Percentiles rank a stretch among this genome's conserved stretches.
phyloP scores from a whole-genome alignment of 78 protist genomes.

The Polysphondylium violaceum region DNA sequence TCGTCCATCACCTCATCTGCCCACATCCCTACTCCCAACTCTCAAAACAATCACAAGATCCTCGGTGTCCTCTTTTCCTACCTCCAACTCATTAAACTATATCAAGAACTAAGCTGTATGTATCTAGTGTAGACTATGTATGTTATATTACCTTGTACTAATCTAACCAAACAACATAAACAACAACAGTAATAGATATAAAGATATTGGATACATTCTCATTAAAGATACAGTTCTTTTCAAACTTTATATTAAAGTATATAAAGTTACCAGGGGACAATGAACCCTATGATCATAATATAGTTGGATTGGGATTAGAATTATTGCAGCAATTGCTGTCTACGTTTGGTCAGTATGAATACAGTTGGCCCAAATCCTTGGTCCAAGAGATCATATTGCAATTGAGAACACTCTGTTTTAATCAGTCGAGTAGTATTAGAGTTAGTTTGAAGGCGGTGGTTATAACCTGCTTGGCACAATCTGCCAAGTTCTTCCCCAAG shows the following conservation, averaged over 20 bases:
- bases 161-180: background rate
- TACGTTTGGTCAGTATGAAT: slow-evolving; percentile 50
- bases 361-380: slow-evolving; percentile 59
- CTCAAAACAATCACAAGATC: background rate
- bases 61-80: slow-evolving; percentile 61
- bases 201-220: slow-evolving; percentile 42
- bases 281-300: slow-evolving; percentile 68
- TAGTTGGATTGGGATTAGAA: slow-evolving; percentile 73
- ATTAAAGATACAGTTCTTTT: slow-evolving; percentile 28
- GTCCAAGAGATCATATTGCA: slow-evolving; percentile 23
- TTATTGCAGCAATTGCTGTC: slow-evolving; percentile 49
- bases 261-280: slow-evolving; percentile 25
- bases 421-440: slow-evolving; percentile 1
- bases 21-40: background rate
- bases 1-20: slow-evolving; percentile 6
- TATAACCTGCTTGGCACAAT: slow-evolving; percentile 53
- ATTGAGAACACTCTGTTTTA: slow-evolving; percentile 11
- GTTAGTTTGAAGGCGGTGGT: slow-evolving; percentile 68
- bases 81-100: slow-evolving; percentile 51
- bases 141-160: background rate
- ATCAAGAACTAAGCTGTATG: slow-evolving; percentile 38
- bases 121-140: background rate
- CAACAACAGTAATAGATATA: background rate
- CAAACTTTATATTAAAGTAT: slow-evolving; percentile 52
- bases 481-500: slow-evolving; percentile 61